Conservation (phyloP, 257 asterid genomes). For the Plantago ovata region DNA sequence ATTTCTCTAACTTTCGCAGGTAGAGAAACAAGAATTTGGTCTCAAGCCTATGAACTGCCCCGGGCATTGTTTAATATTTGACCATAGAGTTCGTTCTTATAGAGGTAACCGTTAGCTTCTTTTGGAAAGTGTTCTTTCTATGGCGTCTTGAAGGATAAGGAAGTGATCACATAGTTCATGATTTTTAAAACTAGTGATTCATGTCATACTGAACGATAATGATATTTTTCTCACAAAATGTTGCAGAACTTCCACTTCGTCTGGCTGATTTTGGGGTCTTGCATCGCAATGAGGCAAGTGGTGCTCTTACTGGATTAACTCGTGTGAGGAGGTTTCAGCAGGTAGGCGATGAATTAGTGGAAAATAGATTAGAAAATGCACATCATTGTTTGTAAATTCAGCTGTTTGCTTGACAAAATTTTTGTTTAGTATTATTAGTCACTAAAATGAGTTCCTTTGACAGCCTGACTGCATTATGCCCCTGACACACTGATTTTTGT, state of each 20-base stretch:
- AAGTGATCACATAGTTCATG: neutral
- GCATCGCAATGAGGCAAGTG: constrained; percentile 97
- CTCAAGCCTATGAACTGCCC: constrained; percentile 99
- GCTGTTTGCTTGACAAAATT: too few species aligned
- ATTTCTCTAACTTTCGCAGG: constrained; percentile 40
- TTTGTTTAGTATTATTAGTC: too few species aligned
- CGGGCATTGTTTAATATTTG: constrained; percentile 94
- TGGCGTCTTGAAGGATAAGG: neutral
- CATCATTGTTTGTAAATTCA: too few species aligned
- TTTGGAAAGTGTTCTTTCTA: too few species aligned
- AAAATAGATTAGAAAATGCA: neutral
- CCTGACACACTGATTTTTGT: constrained; percentile 29
- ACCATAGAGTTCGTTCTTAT: constrained; percentile 85
- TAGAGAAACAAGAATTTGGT: constrained; percentile 92
- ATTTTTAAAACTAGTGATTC: neutral
- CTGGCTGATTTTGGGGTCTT: constrained; percentile 93
- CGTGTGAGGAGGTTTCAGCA: constrained; percentile 98
- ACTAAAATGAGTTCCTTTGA: too few species aligned
- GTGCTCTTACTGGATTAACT: constrained; percentile 94
- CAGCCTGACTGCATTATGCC: constrained; percentile 10
- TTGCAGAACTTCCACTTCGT: constrained; percentile 90
- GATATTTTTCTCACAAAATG: constrained; percentile 12
- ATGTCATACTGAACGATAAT: neutral
- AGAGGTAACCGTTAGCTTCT: constrained; percentile 47
- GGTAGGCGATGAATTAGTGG: neutral